Base-by-base conservation (phyloP, 495 filamentous ascomycete species). In the Aspergillus sclerotioniger region DNA sequence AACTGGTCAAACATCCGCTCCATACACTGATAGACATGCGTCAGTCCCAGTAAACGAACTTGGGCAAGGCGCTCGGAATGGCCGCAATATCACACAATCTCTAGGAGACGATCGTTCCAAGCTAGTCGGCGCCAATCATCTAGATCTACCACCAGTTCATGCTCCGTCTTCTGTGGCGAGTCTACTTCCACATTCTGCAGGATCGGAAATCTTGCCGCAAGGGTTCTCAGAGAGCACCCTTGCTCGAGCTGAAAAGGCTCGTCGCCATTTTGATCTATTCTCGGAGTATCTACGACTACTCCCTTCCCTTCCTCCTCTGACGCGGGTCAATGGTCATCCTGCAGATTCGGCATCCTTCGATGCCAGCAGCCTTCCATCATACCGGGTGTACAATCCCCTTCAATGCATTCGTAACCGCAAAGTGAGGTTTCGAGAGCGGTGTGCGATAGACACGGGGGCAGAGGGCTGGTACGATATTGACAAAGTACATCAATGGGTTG, bases 361-460 rank as follows among this genome's bases (percentile, higher is more conserved):
- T 8, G 32, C 50, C 43, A 56, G 28, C 25, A n/a, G 12, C 28
- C 60, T 67, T 39, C 64, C 53, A 16, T 62, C 84, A 35, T 84
- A 85, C 25, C 83, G 92, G 49, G 62, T 67, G 1, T 96, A 96
- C 63, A 93, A 97, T 67, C 92, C 91, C 6, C 77, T 97, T 20
- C 92, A 97, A 65, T 87, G 85, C 62, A 87, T 96, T 49, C 84
- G 92, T 17, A 96, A 97, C 63, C 81, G 92, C 20, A 88, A 90
- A 60, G 79, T 92, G 5, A 81, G 92, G 51, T 85, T 87, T 52
- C 80, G 90, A 25, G 88, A 91, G 67, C 79, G 87, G 31, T 84
- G 82, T 56, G 68, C 80, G 0, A 84, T 95, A 35, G 84, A 92
- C 63, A 80, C 86, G 15, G 84, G 88, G 45, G 76, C 79, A n/a